Conservation (phyloP, 106 monocot species). For the Amphibolis antarctica region DNA sequence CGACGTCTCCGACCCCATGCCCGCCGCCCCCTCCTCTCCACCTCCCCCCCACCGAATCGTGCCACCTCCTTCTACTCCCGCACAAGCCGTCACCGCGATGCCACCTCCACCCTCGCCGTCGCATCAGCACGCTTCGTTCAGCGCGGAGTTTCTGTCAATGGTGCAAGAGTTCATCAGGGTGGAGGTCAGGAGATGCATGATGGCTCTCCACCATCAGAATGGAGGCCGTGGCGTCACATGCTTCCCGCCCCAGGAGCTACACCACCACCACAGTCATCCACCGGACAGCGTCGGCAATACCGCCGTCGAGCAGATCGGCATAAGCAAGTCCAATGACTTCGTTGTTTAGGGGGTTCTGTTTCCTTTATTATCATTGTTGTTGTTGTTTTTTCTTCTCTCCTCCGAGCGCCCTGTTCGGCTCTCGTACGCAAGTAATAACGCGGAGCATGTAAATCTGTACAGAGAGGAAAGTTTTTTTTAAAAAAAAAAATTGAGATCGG, state of each 20-base stretch:
- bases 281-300: slow-evolving; percentile 14
- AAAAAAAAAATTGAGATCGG: background rate
- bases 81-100: background rate
- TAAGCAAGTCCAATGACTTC: slow-evolving; percentile 13
- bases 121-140: slow-evolving; percentile 2
- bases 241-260: background rate
- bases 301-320: slow-evolving; percentile 16
- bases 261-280: slow-evolving; percentile 1
- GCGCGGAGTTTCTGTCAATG: slow-evolving; percentile 16
- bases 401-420: background rate
- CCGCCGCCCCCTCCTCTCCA: background rate
- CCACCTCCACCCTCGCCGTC: background rate
- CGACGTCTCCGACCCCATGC: background rate
- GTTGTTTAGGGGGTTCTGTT: background rate
- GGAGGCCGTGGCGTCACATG: background rate
- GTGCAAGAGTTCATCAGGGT: slow-evolving; percentile 26
- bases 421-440: background rate
- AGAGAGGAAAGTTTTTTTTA: background rate
- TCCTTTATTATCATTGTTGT: background rate
- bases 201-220: slow-evolving; percentile 5
- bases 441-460: background rate
- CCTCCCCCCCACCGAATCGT: background rate
- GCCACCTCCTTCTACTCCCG: background rate
- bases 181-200: slow-evolving; percentile 24
- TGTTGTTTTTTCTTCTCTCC: background rate